Evolutionary conservation across 2,329 filamentous ascomycete species (phyloP).

Genomic region (Phyllosticta citribraziliensis): DNA sequence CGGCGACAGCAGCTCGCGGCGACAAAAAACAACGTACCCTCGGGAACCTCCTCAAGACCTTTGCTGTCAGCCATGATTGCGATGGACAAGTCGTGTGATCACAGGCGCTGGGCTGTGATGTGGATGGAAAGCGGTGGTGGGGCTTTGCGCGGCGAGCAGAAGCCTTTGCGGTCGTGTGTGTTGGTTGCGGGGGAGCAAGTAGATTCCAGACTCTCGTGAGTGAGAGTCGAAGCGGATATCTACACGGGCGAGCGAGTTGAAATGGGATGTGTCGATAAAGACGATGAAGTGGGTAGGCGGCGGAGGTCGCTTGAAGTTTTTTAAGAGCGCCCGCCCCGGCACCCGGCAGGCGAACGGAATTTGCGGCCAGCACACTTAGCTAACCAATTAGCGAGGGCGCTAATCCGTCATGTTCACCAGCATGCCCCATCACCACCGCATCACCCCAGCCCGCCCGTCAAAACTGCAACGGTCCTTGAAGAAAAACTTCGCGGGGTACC

Average conservation of each 20-base stretch:
- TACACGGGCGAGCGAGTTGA: constrained; percentile 23
- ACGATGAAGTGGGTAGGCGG: constrained; percentile 18
- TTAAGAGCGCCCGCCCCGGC: constrained; percentile 6
- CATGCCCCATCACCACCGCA: background rate
- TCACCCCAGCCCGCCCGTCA: background rate
- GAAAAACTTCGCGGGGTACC: background rate
- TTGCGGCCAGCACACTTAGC: background rate
- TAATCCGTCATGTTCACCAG: background rate
- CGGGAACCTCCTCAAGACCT: constrained; percentile 96
- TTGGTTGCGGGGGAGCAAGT: constrained; percentile 25
- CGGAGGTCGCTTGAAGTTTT: constrained; percentile 13
- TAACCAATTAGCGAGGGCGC: constrained; percentile 11
- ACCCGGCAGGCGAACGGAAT: background rate
- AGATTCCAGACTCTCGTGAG: constrained; percentile 38
- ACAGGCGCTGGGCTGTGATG: constrained; percentile 55
- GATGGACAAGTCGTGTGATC: constrained; percentile 46
- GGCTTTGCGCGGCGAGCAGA: constrained; percentile 29
- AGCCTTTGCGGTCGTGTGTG: constrained; percentile 26
- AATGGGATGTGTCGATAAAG: constrained; percentile 18
- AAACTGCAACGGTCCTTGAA: background rate
- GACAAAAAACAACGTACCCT: constrained; percentile 56
- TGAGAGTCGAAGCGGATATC: constrained; percentile 36
- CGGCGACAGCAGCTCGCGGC: background rate
- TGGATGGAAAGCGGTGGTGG: constrained; percentile 21
- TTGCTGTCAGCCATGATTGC: constrained; percentile 93